Base-by-base conservation (phyloP, 768 basidiomycete genomes). In the Agaricus sinodeliciosus region DNA sequence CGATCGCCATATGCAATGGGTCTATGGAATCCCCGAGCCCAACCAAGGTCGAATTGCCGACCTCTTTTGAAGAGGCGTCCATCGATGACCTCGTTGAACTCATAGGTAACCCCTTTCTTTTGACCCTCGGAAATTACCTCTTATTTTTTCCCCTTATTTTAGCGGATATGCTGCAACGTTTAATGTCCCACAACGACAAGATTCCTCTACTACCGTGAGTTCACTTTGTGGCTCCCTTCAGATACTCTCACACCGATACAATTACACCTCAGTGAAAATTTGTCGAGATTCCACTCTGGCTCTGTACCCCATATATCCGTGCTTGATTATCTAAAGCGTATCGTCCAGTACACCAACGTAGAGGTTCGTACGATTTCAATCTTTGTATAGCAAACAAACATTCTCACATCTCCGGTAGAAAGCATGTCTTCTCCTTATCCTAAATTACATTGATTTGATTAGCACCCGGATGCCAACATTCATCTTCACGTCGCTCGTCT, bases 231-330 rank as follows among this genome's bases (percentile, higher is more conserved):
- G n/a, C 41, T 7, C 37, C 35, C 37, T 48, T 58, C 51, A 48
- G 52, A 62, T 51, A 9, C 16, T n/a, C 37, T 39, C 15, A 39
- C 12, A 6, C 37, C 37, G 6, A 31, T 62, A 43, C 19, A 22
- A 22, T 22, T 52, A n/a, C 61, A 54, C 49, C 47, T 41, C 65
- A 93, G 90, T 28, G 88, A 91, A 73, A 83, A 85, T 58, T 78
- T 99, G 57, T 97, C 96, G 43, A 86, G 94, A 50, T 99, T 99
- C 67, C 96, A 99, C 70, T 97, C 94, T 28, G 82, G 94, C 59
- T 82, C 94, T 8, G 80, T 93, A 4, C 95, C 96, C 41, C 77
- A 73, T 55, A 98, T 98, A 68, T 79, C 77, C 57, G 84, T 98
- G 45, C 74, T 91, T 57, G 96, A 98, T 65, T 99, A 99, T 71